These are phyloP conservation scores for Saccharum officinarum DNA, from an alignment of 176 grass and related monocot species.

Conservation along the genomic window DNA sequence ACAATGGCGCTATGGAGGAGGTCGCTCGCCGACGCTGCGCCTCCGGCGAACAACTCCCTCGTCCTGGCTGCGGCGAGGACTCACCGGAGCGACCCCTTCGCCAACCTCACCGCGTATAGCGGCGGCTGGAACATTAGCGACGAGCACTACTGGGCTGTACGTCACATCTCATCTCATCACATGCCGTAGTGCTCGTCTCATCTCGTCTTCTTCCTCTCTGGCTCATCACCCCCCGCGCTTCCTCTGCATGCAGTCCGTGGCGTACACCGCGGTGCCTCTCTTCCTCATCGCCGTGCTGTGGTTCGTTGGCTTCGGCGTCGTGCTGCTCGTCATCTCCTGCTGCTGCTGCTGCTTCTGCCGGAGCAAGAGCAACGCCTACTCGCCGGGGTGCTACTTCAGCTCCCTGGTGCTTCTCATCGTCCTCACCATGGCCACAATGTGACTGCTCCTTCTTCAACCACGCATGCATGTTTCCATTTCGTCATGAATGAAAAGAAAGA, in stretches of 20 bases:
- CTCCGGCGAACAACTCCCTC: slow-evolving; percentile 46
- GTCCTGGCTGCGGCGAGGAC: slow-evolving; percentile 66
- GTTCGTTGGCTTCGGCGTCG: slow-evolving; percentile 63
- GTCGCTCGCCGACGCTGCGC: slow-evolving; percentile 18
- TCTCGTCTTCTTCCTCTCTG: too few species aligned
- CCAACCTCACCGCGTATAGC: slow-evolving; percentile 59
- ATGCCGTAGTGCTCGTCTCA: too few species aligned
- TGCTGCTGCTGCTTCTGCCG: slow-evolving; percentile 83
- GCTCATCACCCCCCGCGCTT: neutral
- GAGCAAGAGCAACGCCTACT: slow-evolving; percentile 50
- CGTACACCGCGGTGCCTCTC: slow-evolving; percentile 67
- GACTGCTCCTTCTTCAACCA: neutral
- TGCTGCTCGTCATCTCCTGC: slow-evolving; percentile 54
- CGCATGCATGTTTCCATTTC: neutral
- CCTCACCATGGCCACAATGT: slow-evolving; percentile 66
- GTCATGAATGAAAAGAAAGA: neutral
- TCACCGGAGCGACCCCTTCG: slow-evolving; percentile 61
- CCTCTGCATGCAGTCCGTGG: slow-evolving; percentile 58
- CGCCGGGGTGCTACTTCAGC: slow-evolving; percentile 45
- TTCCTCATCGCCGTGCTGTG: slow-evolving; percentile 50
- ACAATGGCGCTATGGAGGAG: slow-evolving; percentile 47
- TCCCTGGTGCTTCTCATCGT: slow-evolving; percentile 69
- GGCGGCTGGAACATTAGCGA: slow-evolving; percentile 96
- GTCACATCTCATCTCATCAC: neutral
- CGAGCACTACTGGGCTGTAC: slow-evolving; percentile 84